These are phyloP conservation scores for Lactarius quietus DNA, from an alignment of 768 basidiomycete genomes.

Conservation along the genomic window DNA sequence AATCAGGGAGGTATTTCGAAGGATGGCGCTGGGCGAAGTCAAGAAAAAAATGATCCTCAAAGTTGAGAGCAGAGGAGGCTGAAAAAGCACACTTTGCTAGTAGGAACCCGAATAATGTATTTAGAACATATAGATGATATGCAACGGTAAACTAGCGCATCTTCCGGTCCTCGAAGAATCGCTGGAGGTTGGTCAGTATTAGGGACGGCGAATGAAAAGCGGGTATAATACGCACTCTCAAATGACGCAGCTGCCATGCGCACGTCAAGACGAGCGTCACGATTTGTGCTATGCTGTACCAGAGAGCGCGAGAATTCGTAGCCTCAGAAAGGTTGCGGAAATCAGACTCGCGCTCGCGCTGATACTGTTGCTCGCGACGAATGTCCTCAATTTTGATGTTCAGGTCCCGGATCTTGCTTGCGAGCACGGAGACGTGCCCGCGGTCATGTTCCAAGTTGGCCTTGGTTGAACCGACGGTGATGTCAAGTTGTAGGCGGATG, in stretches of 20 bases:
- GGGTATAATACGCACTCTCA: conserved; percentile 56
- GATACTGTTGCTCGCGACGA: conserved; percentile 94
- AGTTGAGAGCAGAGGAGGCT: conserved; percentile 32
- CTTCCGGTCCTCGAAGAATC: conserved; percentile 86
- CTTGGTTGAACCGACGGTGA: conserved; percentile 86
- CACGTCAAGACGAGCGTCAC: conserved; percentile 79
- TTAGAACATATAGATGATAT: conserved; percentile 19
- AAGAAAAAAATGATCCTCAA: conserved; percentile 50
- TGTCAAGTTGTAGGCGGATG: conserved; percentile 91
- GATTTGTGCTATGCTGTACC: conserved; percentile 92
- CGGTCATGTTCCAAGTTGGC: conserved; percentile 86
- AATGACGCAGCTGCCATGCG: conserved; percentile 89
- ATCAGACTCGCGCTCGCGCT: conserved; percentile 90
- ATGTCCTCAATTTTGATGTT: conserved; percentile 94
- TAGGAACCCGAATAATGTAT: conserved; percentile 15
- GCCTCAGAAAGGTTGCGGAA: conserved; percentile 85
- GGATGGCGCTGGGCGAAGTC: conserved; percentile 36
- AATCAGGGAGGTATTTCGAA: conserved; percentile 36
- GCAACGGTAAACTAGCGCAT: conserved; percentile 47
- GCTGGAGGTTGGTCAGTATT: conserved; percentile 38
- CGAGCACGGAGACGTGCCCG: conserved; percentile 77
- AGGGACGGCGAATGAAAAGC: background rate
- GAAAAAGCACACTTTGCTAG: conserved; percentile 20
- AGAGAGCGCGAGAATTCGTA: conserved; percentile 90
- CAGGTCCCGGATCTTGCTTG: conserved; percentile 82